phyloP scores from a whole-genome alignment of 306 rosid genomes.

The Fragaria ananassa region DNA sequence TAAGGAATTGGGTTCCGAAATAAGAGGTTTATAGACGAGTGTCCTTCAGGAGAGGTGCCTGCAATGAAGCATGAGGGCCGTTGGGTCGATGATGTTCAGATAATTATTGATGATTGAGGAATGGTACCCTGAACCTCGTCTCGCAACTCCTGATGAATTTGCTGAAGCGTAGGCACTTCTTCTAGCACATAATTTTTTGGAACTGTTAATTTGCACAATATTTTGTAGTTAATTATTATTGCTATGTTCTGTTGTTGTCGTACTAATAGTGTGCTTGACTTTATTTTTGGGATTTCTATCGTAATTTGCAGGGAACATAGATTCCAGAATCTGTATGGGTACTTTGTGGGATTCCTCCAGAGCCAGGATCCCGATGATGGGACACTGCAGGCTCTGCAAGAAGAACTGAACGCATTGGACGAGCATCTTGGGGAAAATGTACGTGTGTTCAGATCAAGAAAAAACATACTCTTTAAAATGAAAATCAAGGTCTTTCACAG shows the following conservation, averaged over 20 bases:
- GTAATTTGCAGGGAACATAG: constrained; percentile 47
- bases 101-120: constrained; percentile 71
- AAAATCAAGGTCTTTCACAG: background rate
- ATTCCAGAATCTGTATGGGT: constrained; percentile 49
- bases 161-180: constrained; percentile 56
- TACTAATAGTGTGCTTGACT: too few relatives aligned
- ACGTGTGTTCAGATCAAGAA: constrained; percentile 14
- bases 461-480: too few relatives aligned
- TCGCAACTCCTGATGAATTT: constrained; percentile 55
- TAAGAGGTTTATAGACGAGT: constrained; percentile 63
- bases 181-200: background rate
- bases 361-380: constrained; percentile 83
- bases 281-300: background rate
- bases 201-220: background rate
- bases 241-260: too few relatives aligned
- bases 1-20: constrained; percentile 3
- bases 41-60: constrained; percentile 63
- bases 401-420: constrained; percentile 65
- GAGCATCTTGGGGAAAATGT: constrained; percentile 80
- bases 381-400: constrained; percentile 64
- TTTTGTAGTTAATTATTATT: too few relatives aligned
- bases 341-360: constrained; percentile 59
- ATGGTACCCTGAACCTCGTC: constrained; percentile 62
- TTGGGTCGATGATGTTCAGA: constrained; percentile 88
- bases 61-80: constrained; percentile 47